A percentile compares a stretch with the other conserved stretches of the same genome.
Evolutionary conservation across 768 basidiomycete species (phyloP).

Genomic region (Lactifluus hygrophoroides): DNA sequence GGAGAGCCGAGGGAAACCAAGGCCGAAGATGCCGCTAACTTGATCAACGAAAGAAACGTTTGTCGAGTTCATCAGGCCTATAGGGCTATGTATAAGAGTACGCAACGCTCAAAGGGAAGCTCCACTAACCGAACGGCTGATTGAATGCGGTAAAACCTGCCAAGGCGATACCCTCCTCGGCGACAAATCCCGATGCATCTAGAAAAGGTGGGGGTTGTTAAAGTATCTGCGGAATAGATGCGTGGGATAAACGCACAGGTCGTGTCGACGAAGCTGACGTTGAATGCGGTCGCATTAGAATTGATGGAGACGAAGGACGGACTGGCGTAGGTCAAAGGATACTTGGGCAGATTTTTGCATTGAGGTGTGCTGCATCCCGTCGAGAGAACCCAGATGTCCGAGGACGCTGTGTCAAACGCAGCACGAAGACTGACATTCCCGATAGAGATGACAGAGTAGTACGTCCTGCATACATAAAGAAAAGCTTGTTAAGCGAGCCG

Average conservation of each 20-base stretch:
- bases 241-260: conserved; percentile 42
- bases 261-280: conserved; percentile 54
- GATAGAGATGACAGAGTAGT: conserved; percentile 50
- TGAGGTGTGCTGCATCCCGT: conserved; percentile 47
- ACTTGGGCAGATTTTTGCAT: conserved; percentile 55
- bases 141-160: conserved; percentile 50
- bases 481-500: neutral
- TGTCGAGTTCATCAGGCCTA: conserved; percentile 53
- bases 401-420: conserved; percentile 66
- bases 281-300: conserved; percentile 51
- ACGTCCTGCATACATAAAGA: conserved; percentile 40
- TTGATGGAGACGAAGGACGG: conserved; percentile 56
- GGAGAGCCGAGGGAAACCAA: conserved; percentile 71
- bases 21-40: conserved; percentile 63
- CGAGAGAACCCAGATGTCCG: conserved; percentile 64
- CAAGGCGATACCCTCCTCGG: conserved; percentile 50
- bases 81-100: neutral
- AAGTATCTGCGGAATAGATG: neutral
- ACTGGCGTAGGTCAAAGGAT: conserved; percentile 59
- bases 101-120: neutral
- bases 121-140: conserved; percentile 58
- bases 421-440: conserved; percentile 61
- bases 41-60: conserved; percentile 56
- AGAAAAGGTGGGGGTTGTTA: neutral
- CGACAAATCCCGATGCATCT: conserved; percentile 68